Percentiles rank a stretch among this genome's conserved stretches.
Conservation (phyloP, 2,329 filamentous ascomycete genomes). For the Emmonsiellopsis sp. region DNA sequence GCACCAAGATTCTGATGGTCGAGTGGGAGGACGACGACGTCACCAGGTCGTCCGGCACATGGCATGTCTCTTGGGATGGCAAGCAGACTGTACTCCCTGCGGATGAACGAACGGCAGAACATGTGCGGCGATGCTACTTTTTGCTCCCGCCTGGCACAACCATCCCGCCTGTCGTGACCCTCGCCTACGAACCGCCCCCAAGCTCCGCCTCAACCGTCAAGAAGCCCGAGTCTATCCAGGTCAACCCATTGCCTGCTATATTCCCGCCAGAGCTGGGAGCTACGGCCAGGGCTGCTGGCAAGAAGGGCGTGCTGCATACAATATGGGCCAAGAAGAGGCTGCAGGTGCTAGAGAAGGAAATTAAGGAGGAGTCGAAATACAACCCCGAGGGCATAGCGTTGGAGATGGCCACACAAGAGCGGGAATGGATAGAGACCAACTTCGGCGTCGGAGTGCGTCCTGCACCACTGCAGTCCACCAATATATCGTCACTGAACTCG, state of each 20-base stretch:
- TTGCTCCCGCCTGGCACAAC: conserved; percentile 62
- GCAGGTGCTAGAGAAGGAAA: conserved; percentile 65
- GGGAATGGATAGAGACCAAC: conserved; percentile 73
- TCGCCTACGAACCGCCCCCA: conserved; percentile 44
- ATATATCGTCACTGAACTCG: conserved; percentile 23
- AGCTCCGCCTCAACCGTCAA: conserved; percentile 27
- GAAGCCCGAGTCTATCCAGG: conserved; percentile 42
- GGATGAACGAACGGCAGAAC: conserved; percentile 46
- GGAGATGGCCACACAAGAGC: conserved; percentile 75
- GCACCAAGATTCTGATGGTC: conserved; percentile 87
- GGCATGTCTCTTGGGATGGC: conserved; percentile 77
- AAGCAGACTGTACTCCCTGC: conserved; percentile 64
- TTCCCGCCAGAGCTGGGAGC: conserved; percentile 67
- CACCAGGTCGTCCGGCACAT: conserved; percentile 45
- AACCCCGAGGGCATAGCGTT: conserved; percentile 77
- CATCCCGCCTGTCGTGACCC: conserved; percentile 62
- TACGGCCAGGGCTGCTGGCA: conserved; percentile 56
- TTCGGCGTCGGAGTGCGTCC: conserved; percentile 53
- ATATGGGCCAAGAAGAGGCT: conserved; percentile 82
- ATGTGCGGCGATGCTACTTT: conserved; percentile 63
- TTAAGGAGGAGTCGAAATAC: conserved; percentile 58
- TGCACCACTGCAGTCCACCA: conserved; percentile 20
- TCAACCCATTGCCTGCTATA: conserved; percentile 78
- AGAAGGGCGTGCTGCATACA: conserved; percentile 76
- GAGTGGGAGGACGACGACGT: conserved; percentile 66